Conservation (phyloP, 768 basidiomycete species). For the Tulasnella calospora region DNA sequence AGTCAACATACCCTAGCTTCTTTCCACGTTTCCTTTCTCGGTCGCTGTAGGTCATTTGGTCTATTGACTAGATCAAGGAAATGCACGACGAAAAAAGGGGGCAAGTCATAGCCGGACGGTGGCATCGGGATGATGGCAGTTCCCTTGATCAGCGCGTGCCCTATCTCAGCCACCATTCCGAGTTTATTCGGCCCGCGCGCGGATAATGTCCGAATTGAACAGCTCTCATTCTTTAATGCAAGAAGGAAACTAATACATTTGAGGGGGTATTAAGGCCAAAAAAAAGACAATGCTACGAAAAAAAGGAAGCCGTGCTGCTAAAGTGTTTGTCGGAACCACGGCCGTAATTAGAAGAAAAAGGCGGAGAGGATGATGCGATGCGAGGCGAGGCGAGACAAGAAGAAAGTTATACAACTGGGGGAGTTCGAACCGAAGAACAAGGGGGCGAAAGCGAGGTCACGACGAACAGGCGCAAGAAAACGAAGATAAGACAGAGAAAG, state of each 20-base stretch:
- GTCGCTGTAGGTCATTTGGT: no score
- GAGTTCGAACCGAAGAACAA: background rate
- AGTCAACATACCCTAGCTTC: no score
- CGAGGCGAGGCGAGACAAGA: background rate
- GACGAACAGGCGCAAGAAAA: background rate
- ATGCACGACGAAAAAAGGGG: no score
- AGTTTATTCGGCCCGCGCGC: no score
- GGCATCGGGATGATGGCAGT: no score
- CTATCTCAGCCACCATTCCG: no score
- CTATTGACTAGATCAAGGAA: no score
- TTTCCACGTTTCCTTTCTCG: no score
- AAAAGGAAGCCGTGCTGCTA: background rate
- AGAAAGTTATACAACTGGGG: background rate
- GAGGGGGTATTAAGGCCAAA: background rate
- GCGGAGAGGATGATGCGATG: background rate
- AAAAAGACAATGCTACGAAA: background rate
- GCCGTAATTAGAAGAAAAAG: background rate
- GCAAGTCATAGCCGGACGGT: no score
- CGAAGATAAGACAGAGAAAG: no score
- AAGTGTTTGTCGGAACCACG: background rate
- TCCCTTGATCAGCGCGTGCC: no score
- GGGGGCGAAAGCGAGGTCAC: background rate
- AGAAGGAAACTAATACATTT: background rate
- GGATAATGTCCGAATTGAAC: background rate
- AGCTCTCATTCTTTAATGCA: background rate